Evolutionary conservation across 2,329 filamentous ascomycete genomes (phyloP).

Genomic region (Zymoseptoria brevis): DNA sequence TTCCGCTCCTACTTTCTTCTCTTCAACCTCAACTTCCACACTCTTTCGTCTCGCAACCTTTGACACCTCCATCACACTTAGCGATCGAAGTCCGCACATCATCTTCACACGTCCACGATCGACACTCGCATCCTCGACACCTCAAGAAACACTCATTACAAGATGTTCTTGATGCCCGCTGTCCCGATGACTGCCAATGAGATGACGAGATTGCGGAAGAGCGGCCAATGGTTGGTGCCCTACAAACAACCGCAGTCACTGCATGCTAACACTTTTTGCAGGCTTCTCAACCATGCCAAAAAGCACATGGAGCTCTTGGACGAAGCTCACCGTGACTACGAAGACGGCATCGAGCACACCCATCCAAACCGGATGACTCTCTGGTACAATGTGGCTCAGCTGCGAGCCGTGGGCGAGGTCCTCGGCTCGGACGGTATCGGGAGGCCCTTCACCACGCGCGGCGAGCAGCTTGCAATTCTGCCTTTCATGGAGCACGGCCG

Average conservation of each 20-base stretch:
- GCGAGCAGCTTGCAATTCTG: no score
- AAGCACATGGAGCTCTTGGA: background rate
- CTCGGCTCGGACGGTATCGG: background rate
- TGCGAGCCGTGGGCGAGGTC: background rate
- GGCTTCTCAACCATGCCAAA: background rate
- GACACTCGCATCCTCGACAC: background rate
- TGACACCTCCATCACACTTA: background rate
- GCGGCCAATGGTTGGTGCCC: background rate
- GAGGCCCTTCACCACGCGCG: no score
- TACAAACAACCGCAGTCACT: no score
- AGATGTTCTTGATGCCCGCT: background rate
- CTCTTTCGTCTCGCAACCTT: background rate
- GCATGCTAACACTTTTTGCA: background rate
- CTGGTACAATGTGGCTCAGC: background rate
- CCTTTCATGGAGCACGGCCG: no score
- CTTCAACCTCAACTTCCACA: background rate
- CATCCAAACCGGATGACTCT: background rate
- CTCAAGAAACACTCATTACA: background rate
- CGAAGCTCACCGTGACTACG: background rate
- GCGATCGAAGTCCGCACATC: background rate
- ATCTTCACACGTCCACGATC: background rate
- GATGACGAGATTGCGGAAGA: background rate
- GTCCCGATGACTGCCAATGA: background rate
- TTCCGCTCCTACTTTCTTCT: background rate
- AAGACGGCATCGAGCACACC: background rate